Evolutionary conservation across 805 yeast genomes (phyloP).

Genomic region (Ogataea wickerhamii): DNA sequence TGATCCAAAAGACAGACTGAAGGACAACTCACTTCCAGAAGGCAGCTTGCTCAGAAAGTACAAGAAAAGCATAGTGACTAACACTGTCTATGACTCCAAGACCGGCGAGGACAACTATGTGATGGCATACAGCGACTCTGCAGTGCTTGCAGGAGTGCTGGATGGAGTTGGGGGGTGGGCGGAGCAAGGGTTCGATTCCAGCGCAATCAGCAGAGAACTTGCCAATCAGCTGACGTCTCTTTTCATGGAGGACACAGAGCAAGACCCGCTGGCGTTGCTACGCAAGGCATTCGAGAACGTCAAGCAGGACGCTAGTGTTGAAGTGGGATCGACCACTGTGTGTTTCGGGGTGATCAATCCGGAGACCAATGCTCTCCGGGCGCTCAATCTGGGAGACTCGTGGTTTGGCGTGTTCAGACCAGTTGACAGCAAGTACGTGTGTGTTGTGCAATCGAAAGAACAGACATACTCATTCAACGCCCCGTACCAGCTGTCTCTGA

Average conservation of each 20-base stretch:
- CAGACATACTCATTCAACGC: constrained; percentile 90
- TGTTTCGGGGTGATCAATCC: constrained; percentile 72
- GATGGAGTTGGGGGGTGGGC: constrained; percentile 99
- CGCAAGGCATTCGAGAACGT: constrained; percentile 54
- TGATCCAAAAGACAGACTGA: constrained; percentile 64
- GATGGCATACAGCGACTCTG: constrained; percentile 42
- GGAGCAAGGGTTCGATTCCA: constrained; percentile 84
- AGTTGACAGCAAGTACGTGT: constrained; percentile 30
- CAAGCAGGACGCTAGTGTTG: constrained; percentile 51
- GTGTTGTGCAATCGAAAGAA: constrained; percentile 63
- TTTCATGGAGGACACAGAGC: constrained; percentile 26
- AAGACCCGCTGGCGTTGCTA: constrained; percentile 48
- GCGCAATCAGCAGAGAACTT: constrained; percentile 79
- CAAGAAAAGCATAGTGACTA: constrained; percentile 21
- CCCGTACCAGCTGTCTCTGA: constrained; percentile 84
- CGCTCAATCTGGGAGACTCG: constrained; percentile 90
- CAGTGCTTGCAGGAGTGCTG: constrained; percentile 71
- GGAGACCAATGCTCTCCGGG: constrained; percentile 47
- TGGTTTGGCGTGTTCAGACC: constrained; percentile 84
- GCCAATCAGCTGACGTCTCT: constrained; percentile 50
- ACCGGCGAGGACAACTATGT: constrained; percentile 79
- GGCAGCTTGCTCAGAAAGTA: constrained; percentile 28
- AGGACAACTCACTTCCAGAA: constrained; percentile 35
- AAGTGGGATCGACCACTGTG: constrained; percentile 93
- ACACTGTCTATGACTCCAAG: constrained; percentile 42